These are phyloP conservation scores for Lachancea sp. DNA, from an alignment of 805 yeast genomes.

Conservation along the genomic window DNA sequence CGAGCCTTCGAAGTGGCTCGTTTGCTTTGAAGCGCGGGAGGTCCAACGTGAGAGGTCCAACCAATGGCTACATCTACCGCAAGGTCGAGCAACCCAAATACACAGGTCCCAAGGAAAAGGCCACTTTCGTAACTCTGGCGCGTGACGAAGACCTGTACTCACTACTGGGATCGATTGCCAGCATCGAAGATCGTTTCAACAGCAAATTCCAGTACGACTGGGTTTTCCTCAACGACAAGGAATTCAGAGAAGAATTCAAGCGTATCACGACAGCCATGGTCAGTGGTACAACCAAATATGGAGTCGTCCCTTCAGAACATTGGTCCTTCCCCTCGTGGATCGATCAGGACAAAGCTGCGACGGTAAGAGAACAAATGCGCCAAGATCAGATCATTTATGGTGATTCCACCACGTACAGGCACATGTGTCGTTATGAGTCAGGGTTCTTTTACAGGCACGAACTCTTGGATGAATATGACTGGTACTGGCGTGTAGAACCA, in stretches of 20 bases:
- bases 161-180: constrained; percentile 56
- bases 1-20: constrained; percentile 2
- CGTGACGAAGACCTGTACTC: constrained; percentile 58
- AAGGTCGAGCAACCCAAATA: constrained; percentile 14
- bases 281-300: constrained; percentile 66
- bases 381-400: constrained; percentile 62
- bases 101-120: constrained; percentile 21
- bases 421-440: constrained; percentile 85
- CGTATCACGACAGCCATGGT: constrained; percentile 44
- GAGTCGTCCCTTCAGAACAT: constrained; percentile 65
- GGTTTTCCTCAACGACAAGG: constrained; percentile 84
- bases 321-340: constrained; percentile 86
- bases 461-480: constrained; percentile 60
- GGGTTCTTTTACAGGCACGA: constrained; percentile 78
- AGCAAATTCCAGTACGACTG: constrained; percentile 73
- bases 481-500: constrained; percentile 94
- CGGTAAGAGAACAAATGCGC: constrained; percentile 51
- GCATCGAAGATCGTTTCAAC: constrained; percentile 78
- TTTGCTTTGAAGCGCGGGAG: background rate
- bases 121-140: constrained; percentile 50
- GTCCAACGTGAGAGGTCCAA: background rate
- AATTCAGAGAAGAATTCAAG: constrained; percentile 67
- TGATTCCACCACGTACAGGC: constrained; percentile 67
- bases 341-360: constrained; percentile 64
- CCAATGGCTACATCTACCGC: constrained; percentile 13